Conservation (phyloP, 257 asterid species). For the Perilla frutescens region DNA sequence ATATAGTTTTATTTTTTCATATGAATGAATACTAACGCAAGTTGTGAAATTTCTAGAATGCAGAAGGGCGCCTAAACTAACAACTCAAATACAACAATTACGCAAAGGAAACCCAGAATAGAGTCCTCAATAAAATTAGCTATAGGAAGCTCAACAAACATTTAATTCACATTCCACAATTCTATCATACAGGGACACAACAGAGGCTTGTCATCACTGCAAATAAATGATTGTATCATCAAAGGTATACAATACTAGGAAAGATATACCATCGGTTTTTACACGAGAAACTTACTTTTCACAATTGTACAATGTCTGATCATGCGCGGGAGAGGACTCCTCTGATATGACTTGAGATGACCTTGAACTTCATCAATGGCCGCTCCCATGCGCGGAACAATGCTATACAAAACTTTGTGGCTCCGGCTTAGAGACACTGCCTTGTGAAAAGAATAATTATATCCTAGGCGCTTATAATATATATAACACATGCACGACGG, state of each 20-base stretch:
- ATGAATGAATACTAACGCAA: too few species aligned
- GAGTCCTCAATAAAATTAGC: not conserved
- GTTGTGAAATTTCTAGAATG: too few species aligned
- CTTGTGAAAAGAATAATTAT: slow-evolving; percentile 49
- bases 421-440: slow-evolving; percentile 43
- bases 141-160: slow-evolving; percentile 36
- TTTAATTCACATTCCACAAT: slow-evolving; percentile 38
- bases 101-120: too few species aligned
- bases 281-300: slow-evolving; percentile 46
- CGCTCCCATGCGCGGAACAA: slow-evolving; percentile 42
- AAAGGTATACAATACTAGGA: slow-evolving; percentile 38
- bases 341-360: slow-evolving; percentile 29
- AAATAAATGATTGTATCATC: slow-evolving; percentile 37
- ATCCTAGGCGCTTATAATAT: slow-evolving; percentile 29
- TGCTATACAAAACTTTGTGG: slow-evolving; percentile 53
- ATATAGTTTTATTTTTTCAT: too few species aligned
- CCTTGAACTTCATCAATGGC: slow-evolving; percentile 38
- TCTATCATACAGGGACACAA: slow-evolving; percentile 34
- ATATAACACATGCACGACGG: slow-evolving; percentile 23
- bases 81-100: too few species aligned
- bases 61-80: too few species aligned
- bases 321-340: slow-evolving; percentile 25
- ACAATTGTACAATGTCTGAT: slow-evolving; percentile 44
- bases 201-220: slow-evolving; percentile 30
- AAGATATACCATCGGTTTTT: slow-evolving; percentile 32